A percentile compares a stretch with the other conserved stretches of the same genome.
Evolutionary conservation across 2,329 filamentous ascomycete species (phyloP).

Genomic region (Nemania serpens): DNA sequence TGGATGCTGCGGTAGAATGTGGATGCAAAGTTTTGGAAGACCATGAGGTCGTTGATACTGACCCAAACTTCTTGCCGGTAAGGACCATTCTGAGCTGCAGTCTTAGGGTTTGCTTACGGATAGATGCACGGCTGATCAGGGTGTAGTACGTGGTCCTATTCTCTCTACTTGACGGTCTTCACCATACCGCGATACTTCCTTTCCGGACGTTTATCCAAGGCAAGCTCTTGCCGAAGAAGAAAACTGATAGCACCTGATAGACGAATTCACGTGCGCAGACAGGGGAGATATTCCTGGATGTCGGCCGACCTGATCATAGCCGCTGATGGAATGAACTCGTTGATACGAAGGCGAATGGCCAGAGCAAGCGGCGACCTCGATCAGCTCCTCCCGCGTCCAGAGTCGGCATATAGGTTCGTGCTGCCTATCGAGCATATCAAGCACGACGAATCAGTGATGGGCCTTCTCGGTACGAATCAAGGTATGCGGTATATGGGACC

Average conservation of each 20-base stretch:
- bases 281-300: conserved; percentile 34
- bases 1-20: conserved; percentile 25
- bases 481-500: conserved; percentile 55
- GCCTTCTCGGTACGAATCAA: conserved; percentile 59
- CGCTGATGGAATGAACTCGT: conserved; percentile 59
- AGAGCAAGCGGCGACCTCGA: conserved; percentile 43
- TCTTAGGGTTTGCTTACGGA: background rate
- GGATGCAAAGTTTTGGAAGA: conserved; percentile 32
- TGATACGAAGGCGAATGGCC: conserved; percentile 49
- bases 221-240: background rate
- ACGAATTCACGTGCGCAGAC: conserved; percentile 24
- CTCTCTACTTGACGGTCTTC: background rate
- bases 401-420: conserved; percentile 60
- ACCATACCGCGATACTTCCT: background rate
- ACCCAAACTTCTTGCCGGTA: conserved; percentile 31
- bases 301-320: conserved; percentile 57
- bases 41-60: conserved; percentile 34
- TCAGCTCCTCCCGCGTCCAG: conserved; percentile 52
- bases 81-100: background rate
- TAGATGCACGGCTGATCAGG: conserved; percentile 5
- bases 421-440: conserved; percentile 51
- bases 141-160: conserved; percentile 15
- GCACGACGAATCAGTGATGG: conserved; percentile 55
- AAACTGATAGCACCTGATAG: conserved; percentile 29
- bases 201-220: background rate